phyloP scores from a whole-genome alignment of 2,329 filamentous ascomycete genomes.

The Monosporascus cannonballus region DNA sequence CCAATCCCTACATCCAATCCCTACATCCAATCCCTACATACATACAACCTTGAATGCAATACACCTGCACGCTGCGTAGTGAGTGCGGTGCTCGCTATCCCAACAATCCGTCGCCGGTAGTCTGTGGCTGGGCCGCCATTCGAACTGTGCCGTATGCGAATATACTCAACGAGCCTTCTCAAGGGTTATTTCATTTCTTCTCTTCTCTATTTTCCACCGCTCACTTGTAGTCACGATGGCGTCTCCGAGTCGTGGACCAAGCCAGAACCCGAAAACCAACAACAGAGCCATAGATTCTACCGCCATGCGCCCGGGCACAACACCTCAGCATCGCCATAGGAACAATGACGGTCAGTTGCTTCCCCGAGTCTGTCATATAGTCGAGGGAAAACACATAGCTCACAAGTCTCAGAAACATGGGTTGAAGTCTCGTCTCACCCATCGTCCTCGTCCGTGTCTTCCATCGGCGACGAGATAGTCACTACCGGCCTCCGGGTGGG shows the following conservation, averaged over 20 bases:
- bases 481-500: conserved; percentile 80
- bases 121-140: too few species aligned
- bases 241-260: conserved; percentile 12
- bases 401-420: conserved; percentile 72
- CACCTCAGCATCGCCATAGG: conserved; percentile 16
- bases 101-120: too few species aligned
- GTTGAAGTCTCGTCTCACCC: conserved; percentile 89
- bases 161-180: too few species aligned
- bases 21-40: too few species aligned
- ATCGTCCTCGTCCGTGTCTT: conserved; percentile 88
- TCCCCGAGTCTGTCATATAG: conserved; percentile 2
- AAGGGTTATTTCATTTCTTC: too few species aligned
- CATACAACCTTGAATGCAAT: too few species aligned
- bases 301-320: conserved; percentile 10
- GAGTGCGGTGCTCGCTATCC: too few species aligned
- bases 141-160: too few species aligned
- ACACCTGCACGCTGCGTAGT: too few species aligned
- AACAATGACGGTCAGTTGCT: conserved; percentile 20
- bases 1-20: too few species aligned
- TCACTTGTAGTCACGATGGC: not conserved
- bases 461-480: conserved; percentile 79
- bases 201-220: not conserved
- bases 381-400: conserved; percentile 11
- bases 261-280: conserved; percentile 18
- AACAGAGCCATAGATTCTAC: conserved; percentile 11